Evolutionary conservation across 441 rosid species (phyloP), one percentile per base, ranked within the genome.

Genomic region (Corymbia calophylla): DNA sequence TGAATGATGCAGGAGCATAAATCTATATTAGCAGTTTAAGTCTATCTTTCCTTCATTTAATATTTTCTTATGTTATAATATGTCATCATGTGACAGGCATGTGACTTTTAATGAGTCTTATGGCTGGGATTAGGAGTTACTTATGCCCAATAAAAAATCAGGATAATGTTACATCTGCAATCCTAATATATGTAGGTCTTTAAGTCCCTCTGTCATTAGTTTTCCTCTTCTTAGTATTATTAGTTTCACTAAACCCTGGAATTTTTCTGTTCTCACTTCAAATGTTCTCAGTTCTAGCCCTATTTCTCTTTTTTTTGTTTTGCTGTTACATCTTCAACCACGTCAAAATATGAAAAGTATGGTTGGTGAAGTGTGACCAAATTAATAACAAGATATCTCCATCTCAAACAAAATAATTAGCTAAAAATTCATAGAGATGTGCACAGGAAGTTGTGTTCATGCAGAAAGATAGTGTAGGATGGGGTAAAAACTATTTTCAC

Each of bases 401-500:
- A 73, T 44, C 84, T 73, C 84, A 73, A 73, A 39, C 51, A 73
- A 73, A 73, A 77, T 77, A 77, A 77, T 77, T 77, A 77, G 84
- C 84, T 77, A 77, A 77, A 77, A 23, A 77, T 13, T 77, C n/a
- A 77, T 44, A 44, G 84, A 77, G 51, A 44, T 44, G n/a, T 27
- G 9, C 62, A 86, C 68, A 86, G 47, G 47, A 32, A 58, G 62
- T 55, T 53, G n/a, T 86, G n/a, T 16, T 53, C n/a, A 55, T 53
- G 62, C 68, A 51, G 64, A 53, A 53, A 55, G 48, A 49, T 86
- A 51, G 64, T 35, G 31, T 48, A 53, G 73, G 62, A 87, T 21
- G 48, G 86, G 53, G 25, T 56, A 70, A 86, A 88, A 35, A 68
- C 60, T 81, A 87, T 87, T 51, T 81, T 93, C 92, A 98, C 99